Percentiles rank a stretch among this genome's conserved stretches.
Evolutionary conservation across 148 eudicot genomes (phyloP).

Genomic region (Pouteria glomerata): DNA sequence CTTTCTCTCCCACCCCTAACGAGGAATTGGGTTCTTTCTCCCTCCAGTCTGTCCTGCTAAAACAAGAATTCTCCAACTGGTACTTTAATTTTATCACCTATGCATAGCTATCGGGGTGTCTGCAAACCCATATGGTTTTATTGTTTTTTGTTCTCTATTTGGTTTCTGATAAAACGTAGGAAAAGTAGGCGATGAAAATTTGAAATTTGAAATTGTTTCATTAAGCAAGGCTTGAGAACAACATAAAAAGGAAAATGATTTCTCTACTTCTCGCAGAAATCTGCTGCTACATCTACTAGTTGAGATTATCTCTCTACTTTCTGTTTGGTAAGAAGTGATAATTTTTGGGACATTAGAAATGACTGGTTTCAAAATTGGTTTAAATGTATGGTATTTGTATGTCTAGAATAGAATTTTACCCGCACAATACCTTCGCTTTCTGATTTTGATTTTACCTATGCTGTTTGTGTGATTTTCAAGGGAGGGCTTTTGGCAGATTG

Average conservation of each 20-base stretch:
- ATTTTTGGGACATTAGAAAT: neutral
- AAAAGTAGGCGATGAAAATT: neutral
- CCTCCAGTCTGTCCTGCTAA: slow-evolving; percentile 57
- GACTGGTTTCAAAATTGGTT: neutral
- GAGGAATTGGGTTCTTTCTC: slow-evolving; percentile 58
- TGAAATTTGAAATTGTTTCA: neutral
- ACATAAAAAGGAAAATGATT: neutral
- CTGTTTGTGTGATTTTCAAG: neutral
- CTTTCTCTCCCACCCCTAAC: slow-evolving; percentile 31
- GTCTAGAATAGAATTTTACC: neutral
- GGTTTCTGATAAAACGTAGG: neutral
- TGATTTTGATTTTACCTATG: neutral
- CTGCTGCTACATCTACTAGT: neutral
- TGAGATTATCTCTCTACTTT: neutral
- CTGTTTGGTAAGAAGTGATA: neutral
- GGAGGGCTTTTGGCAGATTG: neutral
- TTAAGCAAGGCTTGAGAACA: neutral
- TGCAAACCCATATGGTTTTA: neutral
- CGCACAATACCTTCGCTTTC: neutral
- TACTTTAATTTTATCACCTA: neutral
- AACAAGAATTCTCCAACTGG: slow-evolving; percentile 34
- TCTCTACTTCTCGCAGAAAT: neutral
- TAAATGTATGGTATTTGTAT: neutral
- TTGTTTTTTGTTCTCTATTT: neutral
- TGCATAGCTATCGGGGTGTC: too few species aligned